Evolutionary conservation across 2,329 filamentous ascomycete genomes (phyloP).

Genomic region (Alternaria hordeiaustralica): DNA sequence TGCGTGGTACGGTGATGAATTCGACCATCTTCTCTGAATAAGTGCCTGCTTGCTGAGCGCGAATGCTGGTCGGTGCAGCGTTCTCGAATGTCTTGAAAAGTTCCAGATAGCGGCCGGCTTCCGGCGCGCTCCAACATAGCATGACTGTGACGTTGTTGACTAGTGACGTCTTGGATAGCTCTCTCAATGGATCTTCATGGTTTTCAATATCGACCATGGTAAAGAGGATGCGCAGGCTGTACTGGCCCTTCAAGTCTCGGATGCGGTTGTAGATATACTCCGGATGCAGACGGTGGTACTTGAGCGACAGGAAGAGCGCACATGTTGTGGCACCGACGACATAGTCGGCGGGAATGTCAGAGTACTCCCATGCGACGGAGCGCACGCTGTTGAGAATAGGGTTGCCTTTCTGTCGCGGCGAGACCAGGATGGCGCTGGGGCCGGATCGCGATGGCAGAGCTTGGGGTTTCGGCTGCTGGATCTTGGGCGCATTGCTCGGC

Average conservation of each 20-base stretch:
- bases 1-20: slow-evolving; percentile 88
- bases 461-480: slow-evolving; percentile 89
- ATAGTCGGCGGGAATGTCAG: slow-evolving; percentile 95
- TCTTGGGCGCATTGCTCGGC: slow-evolving; percentile 48
- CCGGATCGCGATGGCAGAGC: slow-evolving; percentile 71
- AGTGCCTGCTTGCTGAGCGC: slow-evolving; percentile 79
- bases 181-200: slow-evolving; percentile 87
- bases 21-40: slow-evolving; percentile 90
- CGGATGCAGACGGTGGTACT: slow-evolving; percentile 95
- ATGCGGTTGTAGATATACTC: slow-evolving; percentile 98
- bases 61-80: slow-evolving; percentile 80
- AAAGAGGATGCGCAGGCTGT: slow-evolving; percentile 83
- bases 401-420: slow-evolving; percentile 91
- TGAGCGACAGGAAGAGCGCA: slow-evolving; percentile 89
- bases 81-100: slow-evolving; percentile 95
- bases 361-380: slow-evolving; percentile 92
- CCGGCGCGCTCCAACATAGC: slow-evolving; percentile 91
- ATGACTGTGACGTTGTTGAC: slow-evolving; percentile 93
- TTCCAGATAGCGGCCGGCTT: slow-evolving; percentile 92
- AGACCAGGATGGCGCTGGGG: slow-evolving; percentile 85
- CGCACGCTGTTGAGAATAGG: slow-evolving; percentile 85
- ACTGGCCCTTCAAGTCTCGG: slow-evolving; percentile 81
- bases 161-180: slow-evolving; percentile 89
- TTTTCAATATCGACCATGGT: slow-evolving; percentile 95
- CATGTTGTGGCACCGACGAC: slow-evolving; percentile 86